phyloP scores from a whole-genome alignment of 1,284 basidiomycete species.

The Tilletia indica region DNA sequence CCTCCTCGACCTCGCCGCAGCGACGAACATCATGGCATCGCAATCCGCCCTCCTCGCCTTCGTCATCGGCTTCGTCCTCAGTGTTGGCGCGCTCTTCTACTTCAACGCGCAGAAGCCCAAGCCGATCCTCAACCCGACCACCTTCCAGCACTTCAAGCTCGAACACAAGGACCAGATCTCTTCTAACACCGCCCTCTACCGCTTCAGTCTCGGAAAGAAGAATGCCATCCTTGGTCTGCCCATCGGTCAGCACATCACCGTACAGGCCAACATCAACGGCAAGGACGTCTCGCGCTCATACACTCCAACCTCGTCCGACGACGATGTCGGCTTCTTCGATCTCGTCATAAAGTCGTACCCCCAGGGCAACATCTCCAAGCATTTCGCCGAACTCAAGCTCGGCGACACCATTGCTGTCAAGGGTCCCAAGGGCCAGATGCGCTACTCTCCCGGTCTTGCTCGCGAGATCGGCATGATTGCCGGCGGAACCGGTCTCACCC shows the following conservation, averaged over 20 bases:
- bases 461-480: conserved; percentile 86
- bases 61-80: conserved; percentile 40
- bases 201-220: conserved; percentile 74
- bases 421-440: conserved; percentile 87
- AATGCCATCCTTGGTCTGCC: conserved; percentile 84
- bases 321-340: conserved; percentile 89
- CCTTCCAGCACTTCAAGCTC: conserved; percentile 80
- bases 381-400: conserved; percentile 69
- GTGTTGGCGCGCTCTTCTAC: conserved; percentile 40
- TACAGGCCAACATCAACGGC: conserved; percentile 84
- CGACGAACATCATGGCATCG: conserved; percentile 48
- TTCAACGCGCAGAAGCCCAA: conserved; percentile 45
- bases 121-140: conserved; percentile 70
- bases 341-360: conserved; percentile 97
- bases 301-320: conserved; percentile 89
- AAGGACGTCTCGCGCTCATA: conserved; percentile 88
- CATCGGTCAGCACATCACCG: conserved; percentile 91
- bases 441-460: conserved; percentile 57
- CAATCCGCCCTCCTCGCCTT: conserved; percentile 43
- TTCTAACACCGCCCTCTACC: conserved; percentile 94
- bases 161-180: conserved; percentile 79
- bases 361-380: conserved; percentile 88
- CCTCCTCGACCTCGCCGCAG: conserved; percentile 37
- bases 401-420: conserved; percentile 77
- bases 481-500: conserved; percentile 88